Conservation (phyloP, 2,329 filamentous ascomycete species). For the Cordyceps farinosa region DNA sequence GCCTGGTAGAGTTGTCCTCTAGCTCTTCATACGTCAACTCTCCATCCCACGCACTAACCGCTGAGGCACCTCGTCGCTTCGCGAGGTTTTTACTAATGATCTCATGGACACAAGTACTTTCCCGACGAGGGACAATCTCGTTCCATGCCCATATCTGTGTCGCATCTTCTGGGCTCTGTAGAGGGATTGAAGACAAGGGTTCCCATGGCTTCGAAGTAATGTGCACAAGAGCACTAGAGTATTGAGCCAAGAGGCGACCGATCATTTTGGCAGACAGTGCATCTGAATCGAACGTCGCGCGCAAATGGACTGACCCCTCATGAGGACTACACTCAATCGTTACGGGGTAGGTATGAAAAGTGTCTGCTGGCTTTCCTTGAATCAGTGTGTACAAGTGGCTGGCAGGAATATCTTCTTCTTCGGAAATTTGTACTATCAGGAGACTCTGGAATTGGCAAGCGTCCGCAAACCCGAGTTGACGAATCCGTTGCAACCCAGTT, state of each 20-base stretch:
- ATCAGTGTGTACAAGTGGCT: neutral
- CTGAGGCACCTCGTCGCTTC: slow-evolving; percentile 22
- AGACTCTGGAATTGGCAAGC: slow-evolving; percentile 48
- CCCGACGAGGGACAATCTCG: neutral
- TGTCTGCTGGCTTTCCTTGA: neutral
- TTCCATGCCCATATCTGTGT: slow-evolving; percentile 1
- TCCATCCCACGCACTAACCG: slow-evolving; percentile 46
- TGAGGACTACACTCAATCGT: slow-evolving; percentile 1
- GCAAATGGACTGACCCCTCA: neutral
- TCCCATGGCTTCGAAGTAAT: neutral
- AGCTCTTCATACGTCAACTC: slow-evolving; percentile 36
- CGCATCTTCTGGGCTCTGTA: neutral
- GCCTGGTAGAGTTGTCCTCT: neutral
- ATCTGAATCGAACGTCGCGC: neutral
- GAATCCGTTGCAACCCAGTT: slow-evolving; percentile 53
- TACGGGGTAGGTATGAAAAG: neutral
- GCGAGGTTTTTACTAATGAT: neutral
- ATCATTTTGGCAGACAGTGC: neutral
- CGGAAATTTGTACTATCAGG: neutral
- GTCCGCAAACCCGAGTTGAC: slow-evolving; percentile 48
- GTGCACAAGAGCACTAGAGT: neutral
- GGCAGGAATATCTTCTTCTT: neutral
- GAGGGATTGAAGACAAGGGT: neutral
- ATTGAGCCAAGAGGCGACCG: neutral
- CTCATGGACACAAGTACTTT: neutral